These are phyloP conservation scores for Leucocoprinus birnbaumii DNA, from an alignment of 768 basidiomycete genomes.

Conservation along the genomic window DNA sequence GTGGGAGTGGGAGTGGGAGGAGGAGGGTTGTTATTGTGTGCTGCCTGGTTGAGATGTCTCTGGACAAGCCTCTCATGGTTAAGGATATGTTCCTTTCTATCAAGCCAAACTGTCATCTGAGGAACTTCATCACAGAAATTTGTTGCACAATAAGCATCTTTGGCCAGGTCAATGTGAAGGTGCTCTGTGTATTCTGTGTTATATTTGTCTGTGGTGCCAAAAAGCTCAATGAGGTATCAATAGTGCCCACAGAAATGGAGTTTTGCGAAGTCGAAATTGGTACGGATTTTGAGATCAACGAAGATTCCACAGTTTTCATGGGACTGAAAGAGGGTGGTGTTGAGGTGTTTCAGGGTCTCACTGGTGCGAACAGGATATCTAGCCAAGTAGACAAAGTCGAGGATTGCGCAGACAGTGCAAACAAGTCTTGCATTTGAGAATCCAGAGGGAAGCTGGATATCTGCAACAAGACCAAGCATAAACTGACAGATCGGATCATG, in stretches of 20 bases:
- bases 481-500: no score
- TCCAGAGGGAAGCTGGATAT: no score
- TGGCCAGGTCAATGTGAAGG: no score
- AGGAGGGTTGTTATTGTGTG: conserved; percentile 5
- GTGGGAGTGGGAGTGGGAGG: conserved; percentile 7
- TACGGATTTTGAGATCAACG: conserved; percentile 26
- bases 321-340: conserved; percentile 26
- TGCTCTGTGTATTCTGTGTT: conserved; percentile 36
- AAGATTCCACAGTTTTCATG: conserved; percentile 35
- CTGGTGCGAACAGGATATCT: no score
- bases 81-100: conserved; percentile 14
- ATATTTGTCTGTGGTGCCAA: conserved; percentile 36
- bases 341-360: conserved; percentile 23
- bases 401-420: no score
- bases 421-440: no score
- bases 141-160: conserved; percentile 26
- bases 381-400: no score
- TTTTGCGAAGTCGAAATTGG: conserved; percentile 41
- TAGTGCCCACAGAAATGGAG: conserved; percentile 36
- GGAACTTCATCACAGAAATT: conserved; percentile 32
- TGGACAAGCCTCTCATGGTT: conserved; percentile 1
- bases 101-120: conserved; percentile 38
- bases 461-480: no score
- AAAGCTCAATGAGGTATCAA: conserved; percentile 20
- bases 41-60: background rate